A percentile compares a stretch with the other conserved stretches of the same genome.
phyloP scores from a whole-genome alignment of 805 yeast genomes.

The Metschnikowia santaceciliae region DNA sequence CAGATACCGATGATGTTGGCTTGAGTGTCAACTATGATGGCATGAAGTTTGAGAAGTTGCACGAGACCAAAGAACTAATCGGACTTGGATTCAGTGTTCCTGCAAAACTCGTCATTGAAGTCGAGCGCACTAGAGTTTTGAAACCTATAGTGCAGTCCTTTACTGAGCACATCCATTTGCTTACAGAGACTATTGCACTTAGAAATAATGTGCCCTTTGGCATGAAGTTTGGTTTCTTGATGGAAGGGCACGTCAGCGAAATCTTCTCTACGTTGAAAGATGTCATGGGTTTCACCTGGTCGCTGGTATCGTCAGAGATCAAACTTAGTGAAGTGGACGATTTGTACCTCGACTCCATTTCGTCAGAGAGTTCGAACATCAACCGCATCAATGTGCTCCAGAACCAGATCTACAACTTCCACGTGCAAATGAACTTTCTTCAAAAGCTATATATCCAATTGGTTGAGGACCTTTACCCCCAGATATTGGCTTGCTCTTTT shows the following conservation, averaged over 20 bases:
- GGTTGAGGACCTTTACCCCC: slow-evolving; percentile 4
- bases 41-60: neutral
- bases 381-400: slow-evolving; percentile 23
- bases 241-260: slow-evolving; percentile 30
- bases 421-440: slow-evolving; percentile 8
- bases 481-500: slow-evolving; percentile 6
- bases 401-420: slow-evolving; percentile 18
- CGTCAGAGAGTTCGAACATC: slow-evolving; percentile 7
- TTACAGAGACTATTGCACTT: slow-evolving; percentile 26
- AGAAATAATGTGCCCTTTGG: slow-evolving; percentile 29
- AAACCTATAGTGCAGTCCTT: slow-evolving; percentile 57
- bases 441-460: slow-evolving; percentile 4
- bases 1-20: neutral
- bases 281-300: slow-evolving; percentile 9
- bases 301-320: slow-evolving; percentile 9
- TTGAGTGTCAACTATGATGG: slow-evolving; percentile 5
- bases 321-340: slow-evolving; percentile 24
- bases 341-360: neutral
- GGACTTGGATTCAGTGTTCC: slow-evolving; percentile 57
- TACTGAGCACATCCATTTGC: slow-evolving; percentile 45
- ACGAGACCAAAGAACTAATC: slow-evolving; percentile 9
- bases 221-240: slow-evolving; percentile 39
- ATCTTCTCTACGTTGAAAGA: slow-evolving; percentile 24
- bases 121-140: slow-evolving; percentile 48
- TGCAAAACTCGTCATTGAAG: slow-evolving; percentile 39